These are phyloP conservation scores for Paecilomyces variotii DNA, from an alignment of 2,329 filamentous ascomycete species.

Conservation along the genomic window DNA sequence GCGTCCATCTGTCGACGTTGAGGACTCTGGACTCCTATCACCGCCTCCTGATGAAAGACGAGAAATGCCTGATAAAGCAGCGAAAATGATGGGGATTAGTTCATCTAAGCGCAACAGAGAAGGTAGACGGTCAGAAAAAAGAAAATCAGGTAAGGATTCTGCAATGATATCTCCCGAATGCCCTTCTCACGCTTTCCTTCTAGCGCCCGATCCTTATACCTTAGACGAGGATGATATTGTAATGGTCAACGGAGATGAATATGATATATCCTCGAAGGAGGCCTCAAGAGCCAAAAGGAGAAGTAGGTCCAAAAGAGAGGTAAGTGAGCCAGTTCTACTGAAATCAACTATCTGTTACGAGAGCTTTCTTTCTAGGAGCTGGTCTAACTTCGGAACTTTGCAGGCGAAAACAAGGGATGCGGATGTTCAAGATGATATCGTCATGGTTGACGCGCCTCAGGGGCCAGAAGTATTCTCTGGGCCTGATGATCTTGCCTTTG, in stretches of 20 bases:
- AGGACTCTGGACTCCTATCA: slow-evolving; percentile 55
- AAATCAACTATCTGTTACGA: neutral
- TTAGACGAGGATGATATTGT: slow-evolving; percentile 57
- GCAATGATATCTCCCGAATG: neutral
- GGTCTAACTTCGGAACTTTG: slow-evolving; percentile 5
- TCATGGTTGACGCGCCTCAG: slow-evolving; percentile 47
- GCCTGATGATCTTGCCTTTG: slow-evolving; percentile 45
- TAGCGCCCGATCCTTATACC: slow-evolving; percentile 50
- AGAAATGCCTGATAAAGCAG: slow-evolving; percentile 65
- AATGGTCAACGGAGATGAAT: slow-evolving; percentile 47
- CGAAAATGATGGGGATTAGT: slow-evolving; percentile 62
- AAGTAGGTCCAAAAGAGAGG: slow-evolving; percentile 31
- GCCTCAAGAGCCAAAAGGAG: slow-evolving; percentile 25
- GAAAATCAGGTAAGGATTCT: slow-evolving; percentile 26
- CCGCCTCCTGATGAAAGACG: slow-evolving; percentile 63
- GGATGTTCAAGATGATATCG: slow-evolving; percentile 40
- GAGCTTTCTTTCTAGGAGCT: neutral
- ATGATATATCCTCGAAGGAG: slow-evolving; percentile 21
- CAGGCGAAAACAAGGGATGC: slow-evolving; percentile 23
- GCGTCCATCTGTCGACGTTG: slow-evolving; percentile 60
- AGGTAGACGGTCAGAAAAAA: slow-evolving; percentile 46
- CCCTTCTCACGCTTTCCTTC: slow-evolving; percentile 9
- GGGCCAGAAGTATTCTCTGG: slow-evolving; percentile 38
- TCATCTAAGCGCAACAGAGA: slow-evolving; percentile 37
- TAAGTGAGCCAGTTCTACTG: slow-evolving; percentile 11